Evolutionary conservation across 192 early-diverging fungal species (phyloP), one percentile per base, ranked within the genome.

Genomic region (Jimgerdemannia lactiflua): DNA sequence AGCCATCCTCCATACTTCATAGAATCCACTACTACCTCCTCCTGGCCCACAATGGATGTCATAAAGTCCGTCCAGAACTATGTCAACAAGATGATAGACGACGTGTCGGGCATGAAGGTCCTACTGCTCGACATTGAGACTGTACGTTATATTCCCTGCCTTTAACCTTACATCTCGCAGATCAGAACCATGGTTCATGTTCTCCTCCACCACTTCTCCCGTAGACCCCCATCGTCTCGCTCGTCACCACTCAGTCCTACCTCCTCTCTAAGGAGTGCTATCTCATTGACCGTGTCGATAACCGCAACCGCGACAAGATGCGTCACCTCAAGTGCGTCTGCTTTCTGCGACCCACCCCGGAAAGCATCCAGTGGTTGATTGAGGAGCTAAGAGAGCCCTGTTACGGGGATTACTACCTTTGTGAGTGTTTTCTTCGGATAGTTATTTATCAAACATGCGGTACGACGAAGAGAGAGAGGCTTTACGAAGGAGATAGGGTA

Each of bases 51-150:
- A 4, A 94, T 96, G 94, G 93, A 96, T 75, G 79, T 91, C 42
- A 84, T 96, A 40, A 94, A 94, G 76, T 90, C 91, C 10, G 83
- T 90, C 10, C 94, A 98, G 87, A 88, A 87, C 77, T 99, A 99
- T 85, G 89, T 95, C 66, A 91, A 91, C 76, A 97, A 96, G 82
- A 97, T 99, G 92, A 86, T 96, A 70, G 74, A 83, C 40, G 96
- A 98, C 66, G 93, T 94, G 20, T 80, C 89, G 68, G 97, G 97
- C n/a, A 98, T 99, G 96, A 99, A 99, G 82, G 95, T 99, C 64
- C 86, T 99, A 18, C 85, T 99, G 44, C 87, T 99, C 44, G 98
- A 99, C 83, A 80, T 82, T 39, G 94, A 98, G 74, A 99, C 98
- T 76, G 95, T 95, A 88, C 76, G 68, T 67, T 4, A 54, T 54